Evolutionary conservation across 1,284 basidiomycete species (phyloP).

Genomic region (Vanrija humicola): DNA sequence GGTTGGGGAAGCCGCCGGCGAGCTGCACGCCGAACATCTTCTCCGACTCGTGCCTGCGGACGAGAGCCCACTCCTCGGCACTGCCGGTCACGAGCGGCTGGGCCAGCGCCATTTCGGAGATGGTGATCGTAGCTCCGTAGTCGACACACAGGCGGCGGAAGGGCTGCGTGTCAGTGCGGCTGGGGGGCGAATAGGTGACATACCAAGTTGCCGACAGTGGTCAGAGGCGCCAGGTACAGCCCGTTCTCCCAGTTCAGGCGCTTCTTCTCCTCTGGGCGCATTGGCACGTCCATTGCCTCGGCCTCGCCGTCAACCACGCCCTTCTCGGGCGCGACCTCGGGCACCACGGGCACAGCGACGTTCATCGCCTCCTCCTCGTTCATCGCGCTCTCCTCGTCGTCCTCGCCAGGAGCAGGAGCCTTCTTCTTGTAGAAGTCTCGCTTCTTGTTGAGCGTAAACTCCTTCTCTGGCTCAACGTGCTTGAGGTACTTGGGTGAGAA

Average conservation of each 20-base stretch:
- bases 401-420: conserved; percentile 35
- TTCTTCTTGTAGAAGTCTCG: conserved; percentile 8
- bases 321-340: conserved; percentile 31
- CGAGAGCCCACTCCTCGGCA: conserved; percentile 85
- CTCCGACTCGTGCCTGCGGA: conserved; percentile 82
- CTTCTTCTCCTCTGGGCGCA: conserved; percentile 77
- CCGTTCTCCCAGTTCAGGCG: conserved; percentile 80
- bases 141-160: conserved; percentile 84
- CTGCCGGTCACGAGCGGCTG: conserved; percentile 76
- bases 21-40: conserved; percentile 84
- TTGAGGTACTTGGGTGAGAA: conserved; percentile 65
- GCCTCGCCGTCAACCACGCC: conserved; percentile 34
- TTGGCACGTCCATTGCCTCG: conserved; percentile 49
- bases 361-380: conserved; percentile 27
- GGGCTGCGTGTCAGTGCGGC: conserved; percentile 57
- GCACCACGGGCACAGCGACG: conserved; percentile 7
- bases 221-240: conserved; percentile 89
- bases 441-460: conserved; percentile 28
- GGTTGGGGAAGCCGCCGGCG: conserved; percentile 51
- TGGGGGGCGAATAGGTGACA: conserved; percentile 26
- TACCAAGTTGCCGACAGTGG: conserved; percentile 91
- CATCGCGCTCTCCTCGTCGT: conserved; percentile 32
- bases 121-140: conserved; percentile 90
- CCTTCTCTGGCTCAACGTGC: conserved; percentile 54
- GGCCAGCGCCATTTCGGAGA: conserved; percentile 84